Evolutionary conservation across 2,329 filamentous ascomycete genomes (phyloP).

Genomic region (Diaporthe vaccinii): DNA sequence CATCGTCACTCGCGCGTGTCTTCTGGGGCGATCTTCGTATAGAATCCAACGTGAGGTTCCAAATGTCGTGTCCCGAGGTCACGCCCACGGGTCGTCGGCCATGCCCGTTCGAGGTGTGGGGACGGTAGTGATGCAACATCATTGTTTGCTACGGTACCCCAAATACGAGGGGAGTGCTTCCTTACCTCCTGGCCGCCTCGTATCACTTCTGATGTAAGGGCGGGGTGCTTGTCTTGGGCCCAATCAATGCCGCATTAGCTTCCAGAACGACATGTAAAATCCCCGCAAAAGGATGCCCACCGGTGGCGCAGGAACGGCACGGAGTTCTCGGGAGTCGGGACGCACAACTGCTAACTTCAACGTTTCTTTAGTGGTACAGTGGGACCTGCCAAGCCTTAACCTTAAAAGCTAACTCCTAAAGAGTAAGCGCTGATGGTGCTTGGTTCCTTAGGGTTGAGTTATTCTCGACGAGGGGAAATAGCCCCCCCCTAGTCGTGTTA

Average conservation of each 20-base stretch:
- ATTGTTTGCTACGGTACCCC: background rate
- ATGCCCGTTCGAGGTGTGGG: slow-evolving; percentile 17
- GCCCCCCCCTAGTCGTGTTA: too few relatives aligned
- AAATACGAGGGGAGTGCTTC: slow-evolving; percentile 4
- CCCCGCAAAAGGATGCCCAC: slow-evolving; percentile 26
- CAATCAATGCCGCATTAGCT: slow-evolving; percentile 32
- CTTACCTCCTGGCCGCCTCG: background rate
- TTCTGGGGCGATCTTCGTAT: slow-evolving; percentile 22
- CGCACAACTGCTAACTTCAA: slow-evolving; percentile 7
- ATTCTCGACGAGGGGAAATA: too few relatives aligned
- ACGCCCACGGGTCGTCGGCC: background rate
- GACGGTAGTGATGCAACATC: slow-evolving; percentile 16
- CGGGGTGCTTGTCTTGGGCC: slow-evolving; percentile 24
- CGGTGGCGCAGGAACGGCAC: slow-evolving; percentile 30
- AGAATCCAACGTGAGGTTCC: slow-evolving; percentile 27
- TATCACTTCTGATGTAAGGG: slow-evolving; percentile 32
- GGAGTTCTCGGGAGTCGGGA: slow-evolving; percentile 28
- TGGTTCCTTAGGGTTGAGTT: background rate
- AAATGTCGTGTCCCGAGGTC: slow-evolving; percentile 16
- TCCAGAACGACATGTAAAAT: slow-evolving; percentile 19
- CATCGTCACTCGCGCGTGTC: slow-evolving; percentile 24
- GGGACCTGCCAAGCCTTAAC: slow-evolving; percentile 15
- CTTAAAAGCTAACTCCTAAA: background rate
- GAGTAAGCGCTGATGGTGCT: background rate
- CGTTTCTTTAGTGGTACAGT: slow-evolving; percentile 5